Evolutionary conservation across 495 filamentous ascomycete genomes (phyloP).

Genomic region (Aspergillus haitiensis): DNA sequence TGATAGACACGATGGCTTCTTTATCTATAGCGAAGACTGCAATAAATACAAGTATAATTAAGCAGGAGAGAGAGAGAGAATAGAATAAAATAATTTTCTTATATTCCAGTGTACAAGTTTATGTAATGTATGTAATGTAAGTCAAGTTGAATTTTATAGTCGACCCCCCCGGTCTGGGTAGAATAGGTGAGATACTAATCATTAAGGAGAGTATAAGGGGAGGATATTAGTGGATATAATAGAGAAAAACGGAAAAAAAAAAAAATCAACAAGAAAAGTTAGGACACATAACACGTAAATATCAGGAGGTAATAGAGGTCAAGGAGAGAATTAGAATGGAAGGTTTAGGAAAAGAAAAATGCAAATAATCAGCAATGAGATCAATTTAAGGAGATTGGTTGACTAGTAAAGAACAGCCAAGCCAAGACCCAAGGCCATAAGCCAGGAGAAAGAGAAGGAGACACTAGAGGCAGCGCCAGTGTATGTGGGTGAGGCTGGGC

Average conservation of each 20-base stretch:
- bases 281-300: background rate
- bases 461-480: constrained; percentile 13
- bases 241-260: background rate
- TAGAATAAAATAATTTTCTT: background rate
- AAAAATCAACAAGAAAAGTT: background rate
- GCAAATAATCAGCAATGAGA: background rate
- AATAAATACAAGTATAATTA: no score
- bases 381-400: background rate
- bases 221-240: constrained; percentile 1
- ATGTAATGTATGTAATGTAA: no score
- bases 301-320: background rate
- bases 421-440: constrained; percentile 13
- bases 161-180: background rate
- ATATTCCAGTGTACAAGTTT: no score
- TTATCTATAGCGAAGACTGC: no score
- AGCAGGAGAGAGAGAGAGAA: no score
- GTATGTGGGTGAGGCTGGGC: background rate
- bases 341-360: background rate
- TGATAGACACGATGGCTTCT: no score
- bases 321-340: background rate
- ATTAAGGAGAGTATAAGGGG: constrained; percentile 6
- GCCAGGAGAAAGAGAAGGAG: constrained; percentile 10
- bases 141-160: background rate
- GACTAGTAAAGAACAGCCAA: constrained; percentile 9
- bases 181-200: constrained; percentile 5